Evolutionary conservation across 805 yeast species (phyloP), one percentile per base, ranked within the genome.

Genomic region (Metschnikowia santaceciliae): DNA sequence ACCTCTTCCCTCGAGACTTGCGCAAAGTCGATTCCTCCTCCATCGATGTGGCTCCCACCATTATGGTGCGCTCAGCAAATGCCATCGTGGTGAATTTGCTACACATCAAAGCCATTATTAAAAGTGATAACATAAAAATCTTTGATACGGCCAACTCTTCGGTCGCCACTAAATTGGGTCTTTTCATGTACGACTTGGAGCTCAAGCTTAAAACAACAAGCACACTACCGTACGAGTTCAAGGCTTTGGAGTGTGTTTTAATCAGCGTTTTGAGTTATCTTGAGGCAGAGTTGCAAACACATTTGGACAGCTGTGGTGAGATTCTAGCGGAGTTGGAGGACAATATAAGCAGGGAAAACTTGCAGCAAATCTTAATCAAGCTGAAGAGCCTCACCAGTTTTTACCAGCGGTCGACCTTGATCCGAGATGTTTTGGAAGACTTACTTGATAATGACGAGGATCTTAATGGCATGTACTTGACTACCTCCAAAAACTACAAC

Each of bases 81-180:
- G 86, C 95, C 47, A 87, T 92, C 17, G 72, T 94, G 48, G 82
- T 94, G 45, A 91, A 90, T 63, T 69, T 94, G 61, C 70, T 94
- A 36, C 94, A 91, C 64, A 90, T 94, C 46, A 86, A 94, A 57
- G 98, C 97, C 1, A 75, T 94, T 43, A 81, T 94, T n/a, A 88
- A 86, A 60, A 77, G 81, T 39, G 89, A 92, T 60, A 73, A 78
- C 55, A 95, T 94, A 8, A 78, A 88, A 69, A 78, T 94, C 1
- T 94, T 94, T 67, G 98, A 94, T 62, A 83, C 89, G 13, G 74
- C 84, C 48, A 80, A 70, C 47, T 79, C 85, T 2, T 76, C 80
- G n/a, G 78, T 82, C n/a, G 88, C 92, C 0, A 76, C 83, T 14
- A 80, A 80, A 53, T 65, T 89, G 49, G 88, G 96, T 15, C 73